Evolutionary conservation across 1,284 basidiomycete species (phyloP), one percentile per base, ranked within the genome.

Genomic region (Inonotus obliquus): DNA sequence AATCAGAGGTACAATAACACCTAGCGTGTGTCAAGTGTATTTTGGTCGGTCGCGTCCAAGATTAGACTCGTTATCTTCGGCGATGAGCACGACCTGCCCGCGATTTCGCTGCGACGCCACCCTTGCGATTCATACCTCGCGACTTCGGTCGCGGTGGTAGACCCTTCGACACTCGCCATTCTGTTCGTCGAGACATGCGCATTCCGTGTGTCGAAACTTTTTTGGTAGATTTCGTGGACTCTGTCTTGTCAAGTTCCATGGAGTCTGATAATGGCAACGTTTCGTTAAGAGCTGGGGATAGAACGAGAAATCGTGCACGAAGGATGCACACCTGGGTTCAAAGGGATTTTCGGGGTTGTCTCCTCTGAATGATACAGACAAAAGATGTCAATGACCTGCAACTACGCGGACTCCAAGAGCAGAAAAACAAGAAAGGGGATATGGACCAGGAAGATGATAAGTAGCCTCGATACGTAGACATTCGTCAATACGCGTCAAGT

Each of bases 111-210:
- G 81, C 81, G 27, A 83, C 61, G 13, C 74, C 75, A 39, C 88
- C 89, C 70, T 91, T 86, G 45, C 84, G 78, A 69, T 89, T 91
- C 78, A 86, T 81, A 27, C 80, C 81, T 45, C 72, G 76, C 11
- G 77, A 71, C 65, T 76, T 78, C 7, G 81, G 77, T 60, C 81
- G 73, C 27, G 83, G 73, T 9, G 77, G 68, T 72, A 90, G 69
- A 49, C 90, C 89, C 69, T 91, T 92, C 41, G 90, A 87, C 62
- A 74, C 73, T 67, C 89, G 78, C 90, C 90, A 92, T 66, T 85
- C 79, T 67, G 91, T 88, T 65, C 85, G 77, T 60, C 89, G 77
- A 54, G 89, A 89, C 49, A 77, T 75, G 45, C 89, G 83, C 4
- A 84, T 81, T 14, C 89, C 89, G 69, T 91, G 89, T 2, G 90